Conservation (phyloP, 2,329 filamentous ascomycete species). For the Cytospora paraplurivora region DNA sequence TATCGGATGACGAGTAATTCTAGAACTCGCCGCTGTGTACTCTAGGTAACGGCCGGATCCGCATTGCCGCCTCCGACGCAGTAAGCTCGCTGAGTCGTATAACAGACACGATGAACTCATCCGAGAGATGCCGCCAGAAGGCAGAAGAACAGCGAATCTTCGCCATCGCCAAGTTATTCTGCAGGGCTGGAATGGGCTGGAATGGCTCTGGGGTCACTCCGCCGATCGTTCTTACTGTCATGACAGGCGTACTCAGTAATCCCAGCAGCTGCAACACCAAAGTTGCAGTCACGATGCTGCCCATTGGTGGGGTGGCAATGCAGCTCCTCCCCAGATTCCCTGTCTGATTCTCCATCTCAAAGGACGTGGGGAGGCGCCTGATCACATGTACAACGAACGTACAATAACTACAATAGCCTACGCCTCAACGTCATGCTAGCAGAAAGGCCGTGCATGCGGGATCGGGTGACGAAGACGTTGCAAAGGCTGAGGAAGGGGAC, state of each 20-base stretch:
- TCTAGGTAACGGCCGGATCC: background rate
- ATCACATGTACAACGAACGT: background rate
- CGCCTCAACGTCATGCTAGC: constrained; percentile 12
- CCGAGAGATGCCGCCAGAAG: background rate
- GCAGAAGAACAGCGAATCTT: background rate
- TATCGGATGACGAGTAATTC: background rate
- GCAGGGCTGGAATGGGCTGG: background rate
- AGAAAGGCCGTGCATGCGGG: background rate
- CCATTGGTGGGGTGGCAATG: constrained; percentile 7
- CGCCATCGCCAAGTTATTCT: background rate
- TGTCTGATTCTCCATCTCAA: constrained; percentile 11
- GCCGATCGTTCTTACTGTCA: background rate
- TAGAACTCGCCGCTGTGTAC: background rate
- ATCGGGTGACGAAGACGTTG: background rate
- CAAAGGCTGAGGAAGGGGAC: background rate
- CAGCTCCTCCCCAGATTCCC: background rate
- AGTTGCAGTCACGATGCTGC: constrained; percentile 1
- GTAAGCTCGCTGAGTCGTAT: background rate
- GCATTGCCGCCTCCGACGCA: background rate
- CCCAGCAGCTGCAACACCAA: constrained; percentile 13
- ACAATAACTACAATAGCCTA: background rate
- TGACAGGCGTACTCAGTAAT: too few relatives aligned
- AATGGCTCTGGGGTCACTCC: constrained; percentile 1
- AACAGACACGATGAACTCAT: constrained; percentile 1
- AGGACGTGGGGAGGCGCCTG: constrained; percentile 16